A percentile compares a stretch with the other conserved stretches of the same genome.
Evolutionary conservation across 352 stramenopile species (phyloP).

Genomic region (Nothophytophthora sp.): DNA sequence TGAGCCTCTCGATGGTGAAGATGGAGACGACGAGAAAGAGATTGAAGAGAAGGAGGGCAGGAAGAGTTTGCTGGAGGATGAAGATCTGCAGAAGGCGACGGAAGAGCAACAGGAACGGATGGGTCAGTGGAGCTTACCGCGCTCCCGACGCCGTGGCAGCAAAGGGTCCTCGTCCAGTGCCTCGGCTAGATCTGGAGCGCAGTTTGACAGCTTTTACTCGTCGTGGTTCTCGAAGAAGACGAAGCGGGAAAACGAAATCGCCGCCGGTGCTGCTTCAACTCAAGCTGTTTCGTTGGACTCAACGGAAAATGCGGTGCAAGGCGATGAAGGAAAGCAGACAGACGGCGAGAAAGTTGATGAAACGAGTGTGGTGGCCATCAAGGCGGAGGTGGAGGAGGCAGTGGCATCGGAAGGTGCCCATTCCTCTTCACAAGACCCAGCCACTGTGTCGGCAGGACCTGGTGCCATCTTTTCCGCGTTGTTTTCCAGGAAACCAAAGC

Average conservation of each 20-base stretch:
- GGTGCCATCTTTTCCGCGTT: slow-evolving; percentile 17
- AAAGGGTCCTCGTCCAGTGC: slow-evolving; percentile 43
- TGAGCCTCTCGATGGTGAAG: slow-evolving; percentile 41
- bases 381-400: no score
- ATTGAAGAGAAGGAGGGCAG: slow-evolving; percentile 9
- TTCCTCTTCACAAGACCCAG: background rate
- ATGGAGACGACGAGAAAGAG: slow-evolving; percentile 52
- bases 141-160: slow-evolving; percentile 40
- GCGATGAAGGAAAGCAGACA: no score
- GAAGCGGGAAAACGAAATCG: slow-evolving; percentile 30
- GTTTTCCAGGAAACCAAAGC: slow-evolving; percentile 15
- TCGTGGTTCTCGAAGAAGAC: slow-evolving; percentile 74
- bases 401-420: background rate
- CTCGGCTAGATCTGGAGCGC: slow-evolving; percentile 37
- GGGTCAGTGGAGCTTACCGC: slow-evolving; percentile 75
- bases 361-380: no score
- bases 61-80: slow-evolving; percentile 29
- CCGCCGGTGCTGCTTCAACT: slow-evolving; percentile 1
- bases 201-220: slow-evolving; percentile 77
- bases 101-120: slow-evolving; percentile 63
- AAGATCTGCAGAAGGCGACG: slow-evolving; percentile 29
- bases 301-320: no score
- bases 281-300: background rate
- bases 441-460: slow-evolving; percentile 2
- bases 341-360: no score